Evolutionary conservation across 495 filamentous ascomycete genomes (phyloP).

Genomic region (Durotheca rogersii): DNA sequence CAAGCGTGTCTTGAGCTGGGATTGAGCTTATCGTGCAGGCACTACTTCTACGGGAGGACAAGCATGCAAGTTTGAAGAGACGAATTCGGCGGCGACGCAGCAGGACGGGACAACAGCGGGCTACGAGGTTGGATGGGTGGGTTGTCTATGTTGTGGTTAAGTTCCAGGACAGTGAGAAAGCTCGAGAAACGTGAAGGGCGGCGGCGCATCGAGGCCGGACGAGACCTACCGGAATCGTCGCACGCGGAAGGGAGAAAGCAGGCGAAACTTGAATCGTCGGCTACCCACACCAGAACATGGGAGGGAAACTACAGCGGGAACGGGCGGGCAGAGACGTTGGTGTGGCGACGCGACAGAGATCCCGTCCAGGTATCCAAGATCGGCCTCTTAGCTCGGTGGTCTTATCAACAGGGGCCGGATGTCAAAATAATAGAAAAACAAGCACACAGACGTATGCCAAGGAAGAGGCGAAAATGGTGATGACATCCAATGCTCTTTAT

Average conservation of each 20-base stretch:
- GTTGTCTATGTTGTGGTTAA: too few species aligned
- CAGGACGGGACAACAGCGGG: too few species aligned
- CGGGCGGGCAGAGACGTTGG: constrained; percentile 3
- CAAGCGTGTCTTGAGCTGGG: not conserved
- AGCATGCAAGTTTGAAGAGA: constrained; percentile 4
- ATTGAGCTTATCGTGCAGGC: not conserved
- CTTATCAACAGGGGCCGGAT: constrained; percentile 19
- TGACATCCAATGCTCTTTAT: too few species aligned
- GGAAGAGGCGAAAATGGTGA: constrained; percentile 4
- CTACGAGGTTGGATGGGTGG: too few species aligned
- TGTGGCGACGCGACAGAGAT: constrained; percentile 1
- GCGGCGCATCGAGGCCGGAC: constrained; percentile 16
- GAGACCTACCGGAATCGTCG: constrained; percentile 1
- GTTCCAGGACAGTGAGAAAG: constrained; percentile 5
- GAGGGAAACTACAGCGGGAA: not conserved
- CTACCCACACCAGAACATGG: constrained; percentile 17
- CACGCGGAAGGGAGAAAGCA: constrained; percentile 4
- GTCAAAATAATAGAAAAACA: too few species aligned
- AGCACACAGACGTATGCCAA: constrained; percentile 24
- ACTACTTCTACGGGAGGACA: not conserved
- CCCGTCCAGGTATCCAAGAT: not conserved
- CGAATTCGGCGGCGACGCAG: too few species aligned
- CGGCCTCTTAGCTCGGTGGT: not conserved
- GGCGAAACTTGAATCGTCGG: constrained; percentile 22
- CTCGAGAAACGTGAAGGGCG: constrained; percentile 6